Conservation (phyloP, 495 filamentous ascomycete species). For the Massariosphaeria phaeospora region DNA sequence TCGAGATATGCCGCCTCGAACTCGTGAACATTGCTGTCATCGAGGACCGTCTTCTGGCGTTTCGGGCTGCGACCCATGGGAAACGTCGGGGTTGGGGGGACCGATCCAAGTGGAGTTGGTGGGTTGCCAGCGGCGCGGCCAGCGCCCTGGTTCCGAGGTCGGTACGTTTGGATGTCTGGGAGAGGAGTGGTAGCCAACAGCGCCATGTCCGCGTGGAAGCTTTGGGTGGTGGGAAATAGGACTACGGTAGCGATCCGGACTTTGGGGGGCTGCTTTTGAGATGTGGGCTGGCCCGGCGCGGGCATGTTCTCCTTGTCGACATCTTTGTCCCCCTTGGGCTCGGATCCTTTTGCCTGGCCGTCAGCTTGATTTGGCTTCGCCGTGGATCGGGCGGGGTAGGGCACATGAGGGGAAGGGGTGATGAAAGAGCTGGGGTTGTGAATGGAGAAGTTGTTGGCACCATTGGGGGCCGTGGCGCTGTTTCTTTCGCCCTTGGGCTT, state of each 20-base stretch:
- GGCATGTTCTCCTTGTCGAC: slow-evolving; percentile 49
- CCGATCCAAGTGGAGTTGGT: slow-evolving; percentile 58
- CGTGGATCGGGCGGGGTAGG: slow-evolving; percentile 60
- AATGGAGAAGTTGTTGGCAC: slow-evolving; percentile 67
- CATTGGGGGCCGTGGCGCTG: slow-evolving; percentile 53
- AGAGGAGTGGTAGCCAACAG: slow-evolving; percentile 70
- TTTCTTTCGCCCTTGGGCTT: slow-evolving; percentile 48
- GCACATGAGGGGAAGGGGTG: slow-evolving; percentile 80
- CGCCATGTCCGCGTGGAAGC: slow-evolving; percentile 65
- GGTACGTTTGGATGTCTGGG: slow-evolving; percentile 44
- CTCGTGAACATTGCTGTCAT: slow-evolving; percentile 61
- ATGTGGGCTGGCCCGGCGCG: slow-evolving; percentile 43
- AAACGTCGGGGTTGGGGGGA: slow-evolving; percentile 55
- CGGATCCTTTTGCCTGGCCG: slow-evolving; percentile 34
- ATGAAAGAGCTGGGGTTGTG: slow-evolving; percentile 85
- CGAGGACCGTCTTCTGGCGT: slow-evolving; percentile 67
- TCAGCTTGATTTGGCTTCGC: slow-evolving; percentile 39
- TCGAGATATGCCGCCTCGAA: slow-evolving; percentile 68
- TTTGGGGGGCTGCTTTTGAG: slow-evolving; percentile 46
- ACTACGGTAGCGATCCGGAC: slow-evolving; percentile 73
- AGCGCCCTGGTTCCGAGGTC: slow-evolving; percentile 27
- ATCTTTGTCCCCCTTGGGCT: slow-evolving; percentile 35
- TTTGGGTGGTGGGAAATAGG: slow-evolving; percentile 76
- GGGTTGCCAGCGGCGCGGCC: slow-evolving; percentile 50
- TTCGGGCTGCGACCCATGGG: slow-evolving; percentile 54